Percentiles rank a stretch among this genome's conserved stretches.
These are phyloP conservation scores for bread wheat (Triticum aestivum) DNA, from an alignment of 176 grass and related monocot species.

Conservation along the genomic window IWGSC_CS_RefSeq_v2.1 NC_057812.1:632989414-632989913, in stretches of 20 bases:
- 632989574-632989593: slow-evolving; percentile 51
- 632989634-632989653: slow-evolving; percentile 96
- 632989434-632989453: not conserved
- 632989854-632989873: slow-evolving; percentile 87
- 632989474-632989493: not conserved
- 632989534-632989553: too few relatives aligned
- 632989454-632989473: not conserved
- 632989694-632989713: slow-evolving; percentile 74
- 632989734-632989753: slow-evolving; percentile 74
- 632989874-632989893: slow-evolving; percentile 94
- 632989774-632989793: slow-evolving; percentile 37
- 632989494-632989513: not conserved
- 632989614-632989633: slow-evolving; percentile 92
- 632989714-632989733: slow-evolving; percentile 74
- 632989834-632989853: slow-evolving; percentile 81
- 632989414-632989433: not conserved
- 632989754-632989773: slow-evolving; percentile 94
- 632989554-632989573: not conserved
- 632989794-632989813: slow-evolving; percentile 42
- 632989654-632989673: slow-evolving; percentile 79
- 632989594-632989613: slow-evolving; percentile 90
- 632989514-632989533: not conserved
- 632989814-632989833: slow-evolving; percentile 64
- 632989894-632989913: slow-evolving; percentile 46
- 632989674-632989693: slow-evolving; percentile 96